Evolutionary conservation across 345 rosid species (phyloP).

Genomic region (Corchorus olitorius): DNA sequence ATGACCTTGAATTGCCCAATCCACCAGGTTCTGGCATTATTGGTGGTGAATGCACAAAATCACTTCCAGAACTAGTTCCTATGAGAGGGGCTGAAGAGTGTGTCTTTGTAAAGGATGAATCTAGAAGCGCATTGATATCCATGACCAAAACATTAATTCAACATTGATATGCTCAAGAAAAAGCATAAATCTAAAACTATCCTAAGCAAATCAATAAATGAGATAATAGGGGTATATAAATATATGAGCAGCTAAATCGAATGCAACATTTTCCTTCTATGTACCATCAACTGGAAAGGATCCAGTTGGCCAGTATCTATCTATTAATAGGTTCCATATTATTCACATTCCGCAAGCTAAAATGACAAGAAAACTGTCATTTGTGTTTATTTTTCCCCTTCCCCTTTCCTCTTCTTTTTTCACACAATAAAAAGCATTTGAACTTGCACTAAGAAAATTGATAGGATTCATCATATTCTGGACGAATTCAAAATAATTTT

Average conservation of each 20-base stretch:
- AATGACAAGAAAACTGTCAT: background rate
- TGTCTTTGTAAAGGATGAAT: slow-evolving; percentile 47
- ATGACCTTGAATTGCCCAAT: slow-evolving; percentile 73
- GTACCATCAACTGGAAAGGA: background rate
- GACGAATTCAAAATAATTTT: background rate
- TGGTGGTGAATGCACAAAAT: slow-evolving; percentile 38
- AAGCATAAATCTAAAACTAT: background rate
- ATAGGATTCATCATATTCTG: background rate
- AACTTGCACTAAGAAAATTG: background rate
- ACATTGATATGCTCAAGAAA: background rate
- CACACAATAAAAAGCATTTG: background rate
- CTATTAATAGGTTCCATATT: background rate
- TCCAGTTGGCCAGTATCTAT: background rate
- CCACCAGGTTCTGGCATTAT: slow-evolving; percentile 52
- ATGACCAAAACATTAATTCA: background rate
- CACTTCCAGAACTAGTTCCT: slow-evolving; percentile 66
- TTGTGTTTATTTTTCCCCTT: background rate
- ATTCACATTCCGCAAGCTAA: background rate
- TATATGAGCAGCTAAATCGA: background rate
- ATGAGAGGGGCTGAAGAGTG: slow-evolving; percentile 68
- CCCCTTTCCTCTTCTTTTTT: background rate
- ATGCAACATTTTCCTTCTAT: slow-evolving; percentile 3
- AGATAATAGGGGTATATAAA: background rate
- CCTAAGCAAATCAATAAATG: background rate
- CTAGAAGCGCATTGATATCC: slow-evolving; percentile 43